Evolutionary conservation across 225 moss, liverwort and hornwort species (phyloP).

Genomic region (Marchantia polymorpha): DNA sequence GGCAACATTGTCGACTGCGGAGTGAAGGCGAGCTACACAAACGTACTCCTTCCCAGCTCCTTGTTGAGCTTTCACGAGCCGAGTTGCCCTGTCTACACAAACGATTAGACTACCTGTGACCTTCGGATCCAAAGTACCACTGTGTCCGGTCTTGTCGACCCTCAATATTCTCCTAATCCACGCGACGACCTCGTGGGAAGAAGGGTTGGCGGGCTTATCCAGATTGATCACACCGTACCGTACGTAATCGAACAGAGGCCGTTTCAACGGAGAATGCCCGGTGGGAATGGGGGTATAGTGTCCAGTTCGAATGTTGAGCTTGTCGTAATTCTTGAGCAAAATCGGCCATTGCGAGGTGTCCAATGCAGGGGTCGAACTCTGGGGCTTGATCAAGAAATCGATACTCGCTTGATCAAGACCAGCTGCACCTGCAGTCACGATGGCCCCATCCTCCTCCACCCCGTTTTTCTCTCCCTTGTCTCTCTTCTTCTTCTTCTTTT

Average conservation of each 20-base stretch:
- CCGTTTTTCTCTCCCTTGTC: constrained; percentile 32
- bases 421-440: background rate
- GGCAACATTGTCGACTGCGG: constrained; percentile 74
- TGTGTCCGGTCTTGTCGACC: constrained; percentile 94
- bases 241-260: constrained; percentile 80
- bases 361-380: constrained; percentile 68
- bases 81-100: constrained; percentile 88
- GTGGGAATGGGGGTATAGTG: constrained; percentile 93
- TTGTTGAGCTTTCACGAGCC: constrained; percentile 95
- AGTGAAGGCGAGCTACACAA: constrained; percentile 87
- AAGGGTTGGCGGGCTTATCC: constrained; percentile 93
- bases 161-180: constrained; percentile 92
- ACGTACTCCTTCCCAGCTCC: constrained; percentile 98
- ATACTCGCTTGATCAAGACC: constrained; percentile 49
- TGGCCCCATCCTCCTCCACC: background rate
- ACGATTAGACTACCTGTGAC: constrained; percentile 95
- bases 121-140: constrained; percentile 92
- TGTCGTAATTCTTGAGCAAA: constrained; percentile 86
- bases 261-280: constrained; percentile 79
- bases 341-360: constrained; percentile 94
- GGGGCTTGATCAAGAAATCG: constrained; percentile 93
- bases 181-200: constrained; percentile 91
- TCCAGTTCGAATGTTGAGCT: constrained; percentile 87
- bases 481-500: constrained; percentile 64
- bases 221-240: constrained; percentile 95